Evolutionary conservation across 192 early-diverging fungal genomes (phyloP).

Genomic region (Neocallimastix lanati): DNA sequence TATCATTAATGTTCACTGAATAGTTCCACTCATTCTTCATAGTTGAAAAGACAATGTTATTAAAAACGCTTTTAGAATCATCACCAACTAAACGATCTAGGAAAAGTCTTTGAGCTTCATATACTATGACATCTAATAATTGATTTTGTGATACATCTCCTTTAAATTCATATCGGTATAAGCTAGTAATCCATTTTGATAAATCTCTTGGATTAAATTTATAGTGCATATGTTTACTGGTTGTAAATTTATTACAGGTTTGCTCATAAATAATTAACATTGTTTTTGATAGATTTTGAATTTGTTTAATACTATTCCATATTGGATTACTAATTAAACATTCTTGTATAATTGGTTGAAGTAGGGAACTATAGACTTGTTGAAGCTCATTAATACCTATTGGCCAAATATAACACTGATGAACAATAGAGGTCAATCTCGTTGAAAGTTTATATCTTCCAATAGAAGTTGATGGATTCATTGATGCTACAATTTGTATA

Average conservation of each 20-base stretch:
- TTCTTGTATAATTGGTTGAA: conserved; percentile 13
- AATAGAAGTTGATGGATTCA: conserved; percentile 28
- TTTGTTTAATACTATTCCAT: conserved; percentile 21
- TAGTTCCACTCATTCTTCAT: conserved; percentile 25
- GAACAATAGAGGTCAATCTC: conserved; percentile 28
- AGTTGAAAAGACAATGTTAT: conserved; percentile 9
- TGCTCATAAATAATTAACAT: conserved; percentile 27
- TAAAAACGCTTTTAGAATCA: conserved; percentile 17
- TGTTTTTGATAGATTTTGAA: conserved; percentile 18
- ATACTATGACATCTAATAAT: conserved; percentile 18
- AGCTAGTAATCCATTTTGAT: conserved; percentile 18
- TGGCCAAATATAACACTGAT: conserved; percentile 20
- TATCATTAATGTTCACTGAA: conserved; percentile 1
- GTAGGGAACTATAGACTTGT: conserved; percentile 17
- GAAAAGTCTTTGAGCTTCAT: conserved; percentile 27
- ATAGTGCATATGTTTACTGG: conserved; percentile 25
- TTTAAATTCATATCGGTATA: conserved; percentile 15
- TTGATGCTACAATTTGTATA: conserved; percentile 33
- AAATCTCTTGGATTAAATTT: conserved; percentile 31
- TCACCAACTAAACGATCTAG: conserved; percentile 20
- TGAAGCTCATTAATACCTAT: conserved; percentile 23
- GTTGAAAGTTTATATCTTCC: conserved; percentile 27
- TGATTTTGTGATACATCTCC: conserved; percentile 12
- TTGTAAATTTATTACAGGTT: conserved; percentile 21
- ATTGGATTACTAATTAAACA: conserved; percentile 11